phyloP scores from a whole-genome alignment of 2,329 filamentous ascomycete genomes.

The Paraphoma chrysanthemicola region DNA sequence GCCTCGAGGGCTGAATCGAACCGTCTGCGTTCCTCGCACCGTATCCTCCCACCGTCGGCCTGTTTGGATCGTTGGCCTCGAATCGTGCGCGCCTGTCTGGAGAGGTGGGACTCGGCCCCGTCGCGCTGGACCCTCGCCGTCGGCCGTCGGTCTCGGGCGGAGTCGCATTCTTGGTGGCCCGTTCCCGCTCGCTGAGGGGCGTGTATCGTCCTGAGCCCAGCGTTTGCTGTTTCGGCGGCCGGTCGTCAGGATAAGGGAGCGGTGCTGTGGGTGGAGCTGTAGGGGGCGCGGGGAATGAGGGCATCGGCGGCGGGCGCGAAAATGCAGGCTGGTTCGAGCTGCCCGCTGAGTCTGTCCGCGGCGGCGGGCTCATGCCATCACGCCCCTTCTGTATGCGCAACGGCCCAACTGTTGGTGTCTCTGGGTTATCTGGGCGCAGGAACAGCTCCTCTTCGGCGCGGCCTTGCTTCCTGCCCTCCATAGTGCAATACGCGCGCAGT shows the following conservation, averaged over 20 bases:
- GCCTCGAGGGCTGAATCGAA: conserved; percentile 60
- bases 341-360: conserved; percentile 67
- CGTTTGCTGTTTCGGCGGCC: conserved; percentile 32
- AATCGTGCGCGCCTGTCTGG: conserved; percentile 51
- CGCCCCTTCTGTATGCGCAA: conserved; percentile 81
- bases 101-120: conserved; percentile 36
- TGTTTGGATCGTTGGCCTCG: conserved; percentile 56
- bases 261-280: conserved; percentile 57
- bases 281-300: conserved; percentile 67
- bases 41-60: conserved; percentile 56
- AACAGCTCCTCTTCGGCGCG: conserved; percentile 85
- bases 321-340: conserved; percentile 58
- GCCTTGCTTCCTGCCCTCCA: conserved; percentile 64
- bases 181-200: conserved; percentile 46
- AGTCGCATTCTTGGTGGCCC: conserved; percentile 42
- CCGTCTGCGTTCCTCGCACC: conserved; percentile 43
- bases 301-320: conserved; percentile 57
- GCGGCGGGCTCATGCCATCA: conserved; percentile 61
- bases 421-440: conserved; percentile 61
- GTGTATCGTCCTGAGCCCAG: conserved; percentile 40
- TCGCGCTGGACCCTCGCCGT: conserved; percentile 39
- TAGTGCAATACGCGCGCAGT: conserved; percentile 18
- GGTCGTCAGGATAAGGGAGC: conserved; percentile 57
- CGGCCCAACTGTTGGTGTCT: conserved; percentile 83
- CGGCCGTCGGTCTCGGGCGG: conserved; percentile 40